These are phyloP conservation scores for Globisporangium apiculatum DNA, from an alignment of 352 stramenopile species.

Conservation along the genomic window DNA sequence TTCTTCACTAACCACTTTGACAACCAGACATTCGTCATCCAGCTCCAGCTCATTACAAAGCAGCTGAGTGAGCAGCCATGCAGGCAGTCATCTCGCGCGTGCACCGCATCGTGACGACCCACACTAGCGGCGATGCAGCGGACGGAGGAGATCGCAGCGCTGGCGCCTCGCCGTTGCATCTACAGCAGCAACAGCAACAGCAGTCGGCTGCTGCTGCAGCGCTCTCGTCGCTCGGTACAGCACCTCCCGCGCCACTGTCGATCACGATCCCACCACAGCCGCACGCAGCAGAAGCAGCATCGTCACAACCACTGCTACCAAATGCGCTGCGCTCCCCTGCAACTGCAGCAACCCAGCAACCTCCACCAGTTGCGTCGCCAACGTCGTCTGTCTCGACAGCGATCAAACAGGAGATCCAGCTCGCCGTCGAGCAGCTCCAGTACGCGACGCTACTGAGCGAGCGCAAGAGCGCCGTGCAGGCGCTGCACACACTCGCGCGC, in stretches of 20 bases:
- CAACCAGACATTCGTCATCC: neutral
- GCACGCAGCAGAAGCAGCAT: neutral
- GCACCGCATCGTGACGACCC: constrained; percentile 53
- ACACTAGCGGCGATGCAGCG: constrained; percentile 8
- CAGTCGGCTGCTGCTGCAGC: neutral
- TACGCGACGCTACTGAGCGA: constrained; percentile 71
- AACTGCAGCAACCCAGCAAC: neutral
- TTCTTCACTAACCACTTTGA: neutral
- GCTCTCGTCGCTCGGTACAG: neutral
- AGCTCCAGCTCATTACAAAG: too few relatives aligned
- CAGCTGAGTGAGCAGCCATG: constrained; percentile 19
- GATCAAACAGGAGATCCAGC: constrained; percentile 25
- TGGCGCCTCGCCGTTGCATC: neutral
- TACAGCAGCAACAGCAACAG: neutral
- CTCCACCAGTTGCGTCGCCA: neutral
- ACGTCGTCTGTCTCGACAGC: neutral
- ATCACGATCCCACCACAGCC: too few relatives aligned
- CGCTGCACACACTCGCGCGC: constrained; percentile 37
- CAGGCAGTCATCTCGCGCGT: constrained; percentile 68
- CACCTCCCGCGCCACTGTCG: too few relatives aligned
- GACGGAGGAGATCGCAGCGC: neutral
- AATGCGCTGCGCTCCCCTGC: neutral
- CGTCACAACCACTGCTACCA: neutral
- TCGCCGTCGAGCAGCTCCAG: constrained; percentile 58
- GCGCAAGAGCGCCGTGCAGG: constrained; percentile 49